phyloP scores from a whole-genome alignment of 768 basidiomycete genomes.

The Termitomyces eurrhizus region DNA sequence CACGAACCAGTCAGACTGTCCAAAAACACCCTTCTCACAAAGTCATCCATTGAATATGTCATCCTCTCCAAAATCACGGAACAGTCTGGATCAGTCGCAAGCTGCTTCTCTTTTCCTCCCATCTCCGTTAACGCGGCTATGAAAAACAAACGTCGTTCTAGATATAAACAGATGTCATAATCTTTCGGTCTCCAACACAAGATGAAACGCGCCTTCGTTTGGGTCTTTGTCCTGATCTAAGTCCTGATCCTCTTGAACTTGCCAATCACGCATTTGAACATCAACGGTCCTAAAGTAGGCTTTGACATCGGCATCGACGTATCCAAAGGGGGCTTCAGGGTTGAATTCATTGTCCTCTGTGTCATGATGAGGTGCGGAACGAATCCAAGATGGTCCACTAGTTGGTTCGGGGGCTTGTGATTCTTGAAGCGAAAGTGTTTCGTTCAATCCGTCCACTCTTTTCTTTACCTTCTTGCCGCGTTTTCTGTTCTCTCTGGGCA shows the following conservation, averaged over 20 bases:
- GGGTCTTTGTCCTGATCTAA: conserved; percentile 48
- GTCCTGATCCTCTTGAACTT: conserved; percentile 44
- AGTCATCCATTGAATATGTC: conserved; percentile 92
- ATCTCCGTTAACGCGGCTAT: conserved; percentile 82
- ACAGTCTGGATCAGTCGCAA: conserved; percentile 93
- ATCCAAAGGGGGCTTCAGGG: conserved; percentile 82
- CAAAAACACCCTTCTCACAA: conserved; percentile 85
- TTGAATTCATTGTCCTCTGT: conserved; percentile 35
- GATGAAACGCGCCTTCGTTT: conserved; percentile 55
- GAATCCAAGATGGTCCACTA: conserved; percentile 71
- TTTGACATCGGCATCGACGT: conserved; percentile 85
- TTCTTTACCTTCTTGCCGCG: conserved; percentile 19
- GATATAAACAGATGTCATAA: background rate
- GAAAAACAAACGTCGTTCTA: conserved; percentile 77
- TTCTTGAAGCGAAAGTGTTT: conserved; percentile 15
- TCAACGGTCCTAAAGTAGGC: conserved; percentile 92
- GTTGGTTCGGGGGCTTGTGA: conserved; percentile 14
- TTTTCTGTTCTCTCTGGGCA: conserved; percentile 19
- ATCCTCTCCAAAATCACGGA: conserved; percentile 88
- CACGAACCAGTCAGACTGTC: conserved; percentile 88
- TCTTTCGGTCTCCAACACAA: background rate
- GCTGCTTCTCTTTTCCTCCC: conserved; percentile 81
- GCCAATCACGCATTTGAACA: conserved; percentile 84
- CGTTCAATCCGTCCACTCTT: conserved; percentile 1
- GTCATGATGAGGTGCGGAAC: conserved; percentile 30